Evolutionary conservation across 2,329 filamentous ascomycete genomes (phyloP), one percentile per base, ranked within the genome.

Genomic region (Plectosphaerella cucumerina): DNA sequence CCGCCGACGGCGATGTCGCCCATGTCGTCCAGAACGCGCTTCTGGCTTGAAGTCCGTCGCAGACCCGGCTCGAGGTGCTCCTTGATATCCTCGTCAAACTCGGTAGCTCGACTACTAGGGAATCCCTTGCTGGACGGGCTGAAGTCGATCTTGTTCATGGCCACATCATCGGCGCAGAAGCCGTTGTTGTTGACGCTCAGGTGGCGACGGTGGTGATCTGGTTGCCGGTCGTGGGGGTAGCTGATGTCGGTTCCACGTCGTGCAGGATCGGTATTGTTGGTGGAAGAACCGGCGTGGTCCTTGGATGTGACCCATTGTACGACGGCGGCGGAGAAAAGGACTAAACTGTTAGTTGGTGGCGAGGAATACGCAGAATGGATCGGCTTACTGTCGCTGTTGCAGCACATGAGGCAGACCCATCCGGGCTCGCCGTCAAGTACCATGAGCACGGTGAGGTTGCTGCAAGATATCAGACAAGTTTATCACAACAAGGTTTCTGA

Each of bases 341-440:
- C 80, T 81, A n/a, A 37, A 31, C 22, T 23, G 3, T 10, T 18
- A 22, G 21, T 50, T 48, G 51, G 35, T 44, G 35, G 47, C 6
- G n/a, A 10, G 20, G 22, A 22, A 22, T 33, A 34, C 21, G 15
- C 21, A 17, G 44, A 44, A 47, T 18, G 9, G 18, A 20, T 41
- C 41, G 22, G 66, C 73, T 59, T 64, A 82, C 81, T 77, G 60
- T 86, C 83, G 54, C 75, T 73, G 59, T 85, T 86, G 60, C 83
- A 87, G 59, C 80, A 82, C 69, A 84, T 81, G 4, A 86, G 71
- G 56, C 82, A 86, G 3, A 86, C 74, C 82, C 82, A 86, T 3
- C 78, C 82, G 2, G 78, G 81, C 60, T 86, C 82, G 12, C 82
- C 82, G 21, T 80, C 65, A 2, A 86, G 71, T 1, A 72, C 72